These are phyloP conservation scores for Oryza rufipogon DNA, from an alignment of 176 grass and related monocot genomes.

Conservation along the genomic window DNA sequence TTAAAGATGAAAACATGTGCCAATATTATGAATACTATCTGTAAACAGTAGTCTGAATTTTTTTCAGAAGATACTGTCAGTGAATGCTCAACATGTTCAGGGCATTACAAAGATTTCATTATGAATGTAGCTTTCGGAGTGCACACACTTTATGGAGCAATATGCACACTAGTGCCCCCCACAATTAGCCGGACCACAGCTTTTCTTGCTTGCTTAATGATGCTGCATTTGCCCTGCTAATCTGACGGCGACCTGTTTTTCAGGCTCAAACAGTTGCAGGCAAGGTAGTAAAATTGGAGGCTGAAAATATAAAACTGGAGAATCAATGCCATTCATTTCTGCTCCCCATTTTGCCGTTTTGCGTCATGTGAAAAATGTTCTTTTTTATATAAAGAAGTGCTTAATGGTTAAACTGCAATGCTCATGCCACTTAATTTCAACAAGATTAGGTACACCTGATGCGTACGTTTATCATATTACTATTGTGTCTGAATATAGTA, in stretches of 20 bases:
- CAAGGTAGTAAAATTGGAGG: background rate
- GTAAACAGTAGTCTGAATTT: background rate
- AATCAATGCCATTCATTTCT: background rate
- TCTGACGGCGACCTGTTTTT: background rate
- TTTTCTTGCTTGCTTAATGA: constrained; percentile 33
- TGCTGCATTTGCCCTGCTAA: constrained; percentile 15
- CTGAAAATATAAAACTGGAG: background rate
- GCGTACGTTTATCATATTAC: background rate
- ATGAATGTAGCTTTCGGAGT: constrained; percentile 17
- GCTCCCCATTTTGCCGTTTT: background rate
- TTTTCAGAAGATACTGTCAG: background rate
- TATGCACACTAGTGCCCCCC: constrained; percentile 2
- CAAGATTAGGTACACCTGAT: constrained; percentile 26
- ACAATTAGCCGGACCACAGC: constrained; percentile 33
- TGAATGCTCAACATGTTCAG: constrained; percentile 3
- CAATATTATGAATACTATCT: background rate
- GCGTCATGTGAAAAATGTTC: background rate
- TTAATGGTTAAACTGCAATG: background rate
- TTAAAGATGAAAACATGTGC: background rate
- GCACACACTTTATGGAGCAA: constrained; percentile 20
- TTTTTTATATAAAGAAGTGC: background rate
- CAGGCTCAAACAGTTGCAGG: background rate
- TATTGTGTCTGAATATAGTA: background rate
- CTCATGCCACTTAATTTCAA: background rate
- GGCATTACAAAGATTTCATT: constrained; percentile 1